A percentile compares a stretch with the other conserved stretches of the same genome.
Conservation (phyloP, 306 rosid genomes). For the Rosa multiflora region DNA sequence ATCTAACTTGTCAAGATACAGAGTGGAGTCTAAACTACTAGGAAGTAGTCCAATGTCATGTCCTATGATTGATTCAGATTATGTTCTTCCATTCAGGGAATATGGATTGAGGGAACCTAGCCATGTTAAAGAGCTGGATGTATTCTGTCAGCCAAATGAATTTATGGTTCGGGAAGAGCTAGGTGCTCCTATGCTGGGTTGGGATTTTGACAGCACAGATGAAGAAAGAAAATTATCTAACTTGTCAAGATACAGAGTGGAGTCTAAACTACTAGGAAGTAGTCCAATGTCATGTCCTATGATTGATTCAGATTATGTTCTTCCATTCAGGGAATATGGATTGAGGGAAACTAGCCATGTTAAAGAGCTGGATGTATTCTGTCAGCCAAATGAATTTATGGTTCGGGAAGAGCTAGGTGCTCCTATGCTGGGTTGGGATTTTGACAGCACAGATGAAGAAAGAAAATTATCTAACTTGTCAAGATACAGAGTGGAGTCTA, state of each 20-base stretch:
- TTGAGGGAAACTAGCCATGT: conserved; percentile 24
- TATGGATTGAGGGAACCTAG: conserved; percentile 25
- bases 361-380: conserved; percentile 33
- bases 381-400: conserved; percentile 23
- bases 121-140: conserved; percentile 36
- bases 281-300: conserved; percentile 23
- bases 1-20: conserved; percentile 29
- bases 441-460: conserved; percentile 25
- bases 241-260: conserved; percentile 33
- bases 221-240: conserved; percentile 28
- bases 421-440: conserved; percentile 51
- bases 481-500: conserved; percentile 22
- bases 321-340: conserved; percentile 36
- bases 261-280: not conserved
- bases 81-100: conserved; percentile 32
- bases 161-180: conserved; percentile 28
- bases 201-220: conserved; percentile 26
- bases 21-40: conserved; percentile 14
- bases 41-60: conserved; percentile 11
- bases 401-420: conserved; percentile 35
- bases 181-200: conserved; percentile 44
- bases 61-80: conserved; percentile 27
- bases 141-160: conserved; percentile 24
- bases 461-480: conserved; percentile 30
- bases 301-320: conserved; percentile 22